Percentiles rank a stretch among this genome's conserved stretches.
Evolutionary conservation across 805 yeast species (phyloP).

Genomic region (Wickerhamiella alocasiicola): DNA sequence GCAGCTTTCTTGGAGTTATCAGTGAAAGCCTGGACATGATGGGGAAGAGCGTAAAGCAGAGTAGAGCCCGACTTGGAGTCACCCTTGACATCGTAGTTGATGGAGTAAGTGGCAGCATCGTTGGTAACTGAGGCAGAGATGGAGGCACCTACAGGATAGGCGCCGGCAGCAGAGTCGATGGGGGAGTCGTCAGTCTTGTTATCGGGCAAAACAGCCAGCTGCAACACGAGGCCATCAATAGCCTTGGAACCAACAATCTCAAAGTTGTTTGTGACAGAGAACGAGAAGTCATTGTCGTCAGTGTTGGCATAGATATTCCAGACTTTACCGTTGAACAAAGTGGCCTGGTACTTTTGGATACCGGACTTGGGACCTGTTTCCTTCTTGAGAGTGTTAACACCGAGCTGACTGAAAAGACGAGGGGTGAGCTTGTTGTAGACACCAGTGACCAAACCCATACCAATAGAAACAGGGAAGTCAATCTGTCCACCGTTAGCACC

Average conservation of each 20-base stretch:
- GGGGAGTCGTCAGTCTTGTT: constrained; percentile 27
- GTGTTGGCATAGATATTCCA: constrained; percentile 43
- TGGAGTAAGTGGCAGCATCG: constrained; percentile 35
- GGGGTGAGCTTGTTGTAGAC: constrained; percentile 37
- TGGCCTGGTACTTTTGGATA: constrained; percentile 30
- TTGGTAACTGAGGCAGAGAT: constrained; percentile 39
- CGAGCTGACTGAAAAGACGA: constrained; percentile 35
- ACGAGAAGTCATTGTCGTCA: constrained; percentile 28
- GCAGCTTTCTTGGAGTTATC: constrained; percentile 23
- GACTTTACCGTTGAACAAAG: constrained; percentile 30
- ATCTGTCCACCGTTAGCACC: constrained; percentile 29
- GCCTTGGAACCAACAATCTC: constrained; percentile 29
- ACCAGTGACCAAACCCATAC: constrained; percentile 71
- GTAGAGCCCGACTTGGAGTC: constrained; percentile 31
- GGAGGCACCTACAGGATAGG: constrained; percentile 41
- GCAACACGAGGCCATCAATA: constrained; percentile 32
- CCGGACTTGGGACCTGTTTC: constrained; percentile 23
- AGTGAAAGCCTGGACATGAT: constrained; percentile 40
- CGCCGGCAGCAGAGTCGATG: constrained; percentile 60
- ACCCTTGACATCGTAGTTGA: constrained; percentile 41
- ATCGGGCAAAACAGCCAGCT: constrained; percentile 39
- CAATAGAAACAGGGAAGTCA: constrained; percentile 57
- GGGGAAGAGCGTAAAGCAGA: constrained; percentile 56
- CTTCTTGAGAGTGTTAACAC: constrained; percentile 31
- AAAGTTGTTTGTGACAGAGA: constrained; percentile 27